These are phyloP conservation scores for Drechslerella stenobrocha DNA, from an alignment of 2,329 filamentous ascomycete genomes.

Conservation along the genomic window DNA sequence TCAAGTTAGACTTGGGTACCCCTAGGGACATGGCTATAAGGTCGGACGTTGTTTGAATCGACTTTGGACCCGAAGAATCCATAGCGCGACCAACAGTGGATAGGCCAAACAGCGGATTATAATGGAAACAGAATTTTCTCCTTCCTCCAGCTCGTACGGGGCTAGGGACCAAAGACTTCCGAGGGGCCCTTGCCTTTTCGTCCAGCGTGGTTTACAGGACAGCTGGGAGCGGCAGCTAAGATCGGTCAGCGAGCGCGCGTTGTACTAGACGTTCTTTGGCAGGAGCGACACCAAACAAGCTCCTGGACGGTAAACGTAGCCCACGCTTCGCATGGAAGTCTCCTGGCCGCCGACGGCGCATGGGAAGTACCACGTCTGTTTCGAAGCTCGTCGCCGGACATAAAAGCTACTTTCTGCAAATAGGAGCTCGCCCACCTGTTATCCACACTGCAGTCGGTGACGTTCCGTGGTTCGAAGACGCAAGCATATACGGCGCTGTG, in stretches of 20 bases:
- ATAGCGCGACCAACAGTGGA: not conserved
- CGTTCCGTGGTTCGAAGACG: constrained; percentile 18
- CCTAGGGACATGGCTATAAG: not conserved
- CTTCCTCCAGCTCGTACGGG: constrained; percentile 37
- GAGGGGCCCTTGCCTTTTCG: constrained; percentile 36
- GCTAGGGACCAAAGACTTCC: constrained; percentile 11
- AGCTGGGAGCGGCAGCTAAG: constrained; percentile 46
- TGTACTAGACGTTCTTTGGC: constrained; percentile 36
- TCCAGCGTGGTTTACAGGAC: constrained; percentile 14
- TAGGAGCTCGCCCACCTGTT: constrained; percentile 22
- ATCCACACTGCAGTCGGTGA: constrained; percentile 13
- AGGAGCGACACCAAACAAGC: constrained; percentile 35
- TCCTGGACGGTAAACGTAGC: constrained; percentile 14
- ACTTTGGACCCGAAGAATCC: constrained; percentile 19
- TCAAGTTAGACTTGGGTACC: too few relatives aligned
- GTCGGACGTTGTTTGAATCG: constrained; percentile 13
- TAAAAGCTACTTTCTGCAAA: constrained; percentile 12
- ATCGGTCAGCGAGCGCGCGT: constrained; percentile 2
- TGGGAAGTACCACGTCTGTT: constrained; percentile 11
- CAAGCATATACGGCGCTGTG: not conserved
- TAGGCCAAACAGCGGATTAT: too few relatives aligned
- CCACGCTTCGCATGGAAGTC: constrained; percentile 3
- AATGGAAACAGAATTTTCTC: constrained; percentile 4
- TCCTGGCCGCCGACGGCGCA: constrained; percentile 16
- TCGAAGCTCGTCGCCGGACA: constrained; percentile 37